phyloP scores from a whole-genome alignment of 495 filamentous ascomycete species.

The Hypoxylon cercidicola region DNA sequence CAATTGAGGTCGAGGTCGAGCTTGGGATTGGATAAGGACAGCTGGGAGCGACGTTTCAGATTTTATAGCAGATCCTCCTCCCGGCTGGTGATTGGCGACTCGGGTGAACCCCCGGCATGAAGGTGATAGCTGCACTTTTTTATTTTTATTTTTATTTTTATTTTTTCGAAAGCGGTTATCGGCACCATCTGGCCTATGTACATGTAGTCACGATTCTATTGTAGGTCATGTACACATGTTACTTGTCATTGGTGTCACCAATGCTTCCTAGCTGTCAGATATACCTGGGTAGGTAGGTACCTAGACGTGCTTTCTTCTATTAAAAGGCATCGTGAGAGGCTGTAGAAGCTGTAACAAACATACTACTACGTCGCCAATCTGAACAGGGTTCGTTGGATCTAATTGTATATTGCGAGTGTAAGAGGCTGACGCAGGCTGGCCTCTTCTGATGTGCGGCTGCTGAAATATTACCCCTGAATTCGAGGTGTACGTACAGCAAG shows the following conservation, averaged over 20 bases:
- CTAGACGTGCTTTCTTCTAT: not conserved
- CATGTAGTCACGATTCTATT: constrained; percentile 2
- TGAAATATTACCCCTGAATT: constrained; percentile 25
- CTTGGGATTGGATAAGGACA: constrained; percentile 26
- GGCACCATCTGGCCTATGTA: too few relatives aligned
- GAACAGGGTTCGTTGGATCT: not conserved
- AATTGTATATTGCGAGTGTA: not conserved
- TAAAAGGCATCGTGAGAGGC: constrained; percentile 5
- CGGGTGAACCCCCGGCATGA: constrained; percentile 28
- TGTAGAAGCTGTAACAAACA: not conserved
- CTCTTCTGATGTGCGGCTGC: not conserved
- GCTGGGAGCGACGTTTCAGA: constrained; percentile 43
- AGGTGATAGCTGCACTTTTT: constrained; percentile 39
- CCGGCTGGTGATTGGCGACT: constrained; percentile 30
- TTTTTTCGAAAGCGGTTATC: constrained; percentile 13
- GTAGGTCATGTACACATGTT: not conserved
- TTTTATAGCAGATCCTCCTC: constrained; percentile 39
- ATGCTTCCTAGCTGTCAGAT: too few relatives aligned
- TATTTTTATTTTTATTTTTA: too few relatives aligned
- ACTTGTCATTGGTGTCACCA: not conserved
- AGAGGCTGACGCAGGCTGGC: not conserved
- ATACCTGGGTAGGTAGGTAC: too few relatives aligned
- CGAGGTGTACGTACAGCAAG: not conserved
- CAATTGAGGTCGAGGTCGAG: constrained; percentile 31
- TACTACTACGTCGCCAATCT: not conserved